Evolutionary conservation across 139 green algal species (phyloP).

Genomic region (Microglena sp.): DNA sequence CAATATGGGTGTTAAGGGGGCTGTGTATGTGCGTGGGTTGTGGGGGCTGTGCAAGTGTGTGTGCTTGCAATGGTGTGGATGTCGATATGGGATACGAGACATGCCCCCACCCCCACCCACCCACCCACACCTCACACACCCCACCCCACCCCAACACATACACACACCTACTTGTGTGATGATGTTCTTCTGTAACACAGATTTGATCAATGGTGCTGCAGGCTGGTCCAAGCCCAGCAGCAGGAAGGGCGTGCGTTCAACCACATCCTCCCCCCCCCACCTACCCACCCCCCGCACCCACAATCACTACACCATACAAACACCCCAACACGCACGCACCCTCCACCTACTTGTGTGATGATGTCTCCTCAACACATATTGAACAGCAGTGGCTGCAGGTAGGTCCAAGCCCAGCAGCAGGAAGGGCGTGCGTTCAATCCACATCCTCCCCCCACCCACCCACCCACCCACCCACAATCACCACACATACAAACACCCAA

Average conservation of each 20-base stretch:
- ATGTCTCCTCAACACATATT: constrained; percentile 92
- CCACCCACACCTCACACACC: too few relatives aligned
- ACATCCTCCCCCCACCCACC: neutral
- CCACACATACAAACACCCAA: too few relatives aligned
- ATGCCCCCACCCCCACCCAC: too few relatives aligned
- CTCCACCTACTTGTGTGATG: constrained; percentile 96
- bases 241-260: constrained; percentile 74
- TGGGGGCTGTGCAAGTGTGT: too few relatives aligned
- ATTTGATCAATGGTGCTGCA: constrained; percentile 87
- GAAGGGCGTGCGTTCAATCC: constrained; percentile 70
- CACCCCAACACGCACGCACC: too few relatives aligned
- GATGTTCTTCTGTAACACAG: constrained; percentile 90
- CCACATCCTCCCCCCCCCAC: constrained; percentile 35
- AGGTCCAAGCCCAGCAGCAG: constrained; percentile 88
- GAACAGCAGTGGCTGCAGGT: constrained; percentile 85
- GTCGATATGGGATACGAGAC: too few relatives aligned
- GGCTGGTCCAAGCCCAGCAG: constrained; percentile 89
- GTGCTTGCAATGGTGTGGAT: too few relatives aligned
- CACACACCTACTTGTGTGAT: constrained; percentile 95
- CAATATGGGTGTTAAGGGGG: too few relatives aligned
- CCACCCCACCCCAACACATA: too few relatives aligned
- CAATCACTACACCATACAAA: too few relatives aligned
- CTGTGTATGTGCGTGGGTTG: neutral
- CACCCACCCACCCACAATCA: too few relatives aligned
- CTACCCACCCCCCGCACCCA: too few relatives aligned